phyloP scores from a whole-genome alignment of 2,329 filamentous ascomycete species.

The Zymoseptoria brevis region DNA sequence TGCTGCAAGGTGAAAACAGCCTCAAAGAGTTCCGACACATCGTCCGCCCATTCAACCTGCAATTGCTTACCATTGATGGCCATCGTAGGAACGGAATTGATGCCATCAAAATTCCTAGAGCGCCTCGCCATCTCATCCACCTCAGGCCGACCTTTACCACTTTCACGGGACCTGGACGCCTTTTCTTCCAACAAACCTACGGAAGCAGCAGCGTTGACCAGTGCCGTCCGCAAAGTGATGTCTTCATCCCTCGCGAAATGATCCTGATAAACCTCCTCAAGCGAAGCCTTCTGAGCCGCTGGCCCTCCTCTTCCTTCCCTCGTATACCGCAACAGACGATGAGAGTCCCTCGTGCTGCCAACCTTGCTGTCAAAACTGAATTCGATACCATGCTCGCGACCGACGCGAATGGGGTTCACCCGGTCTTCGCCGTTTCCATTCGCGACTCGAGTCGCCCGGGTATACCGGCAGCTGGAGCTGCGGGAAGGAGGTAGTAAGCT shows the following conservation, averaged over 20 bases:
- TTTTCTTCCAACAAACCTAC: no score
- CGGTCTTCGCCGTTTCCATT: constrained; percentile 19
- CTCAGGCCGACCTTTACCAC: constrained; percentile 4
- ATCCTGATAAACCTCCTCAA: constrained; percentile 24
- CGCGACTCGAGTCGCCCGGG: constrained; percentile 6
- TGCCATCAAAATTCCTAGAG: not conserved
- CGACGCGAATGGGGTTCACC: constrained; percentile 26
- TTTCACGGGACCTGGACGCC: not conserved
- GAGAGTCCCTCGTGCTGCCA: constrained; percentile 31
- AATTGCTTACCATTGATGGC: constrained; percentile 31
- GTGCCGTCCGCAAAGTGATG: no score
- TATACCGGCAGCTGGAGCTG: constrained; percentile 6
- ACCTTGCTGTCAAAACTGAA: constrained; percentile 30
- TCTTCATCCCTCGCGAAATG: constrained; percentile 26
- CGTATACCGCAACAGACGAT: constrained; percentile 28
- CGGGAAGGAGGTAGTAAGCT: constrained; percentile 33
- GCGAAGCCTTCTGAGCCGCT: constrained; percentile 12
- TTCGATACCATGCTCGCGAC: constrained; percentile 28
- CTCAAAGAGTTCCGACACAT: constrained; percentile 6
- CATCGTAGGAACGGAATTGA: constrained; percentile 12
- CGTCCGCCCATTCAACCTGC: constrained; percentile 12
- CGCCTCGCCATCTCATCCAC: constrained; percentile 9
- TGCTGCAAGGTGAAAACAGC: not conserved
- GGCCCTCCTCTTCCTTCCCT: constrained; percentile 7
- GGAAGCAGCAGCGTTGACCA: no score